Evolutionary conservation across 2,329 filamentous ascomycete genomes (phyloP).

Genomic region (Pseudogymnoascus sp.): DNA sequence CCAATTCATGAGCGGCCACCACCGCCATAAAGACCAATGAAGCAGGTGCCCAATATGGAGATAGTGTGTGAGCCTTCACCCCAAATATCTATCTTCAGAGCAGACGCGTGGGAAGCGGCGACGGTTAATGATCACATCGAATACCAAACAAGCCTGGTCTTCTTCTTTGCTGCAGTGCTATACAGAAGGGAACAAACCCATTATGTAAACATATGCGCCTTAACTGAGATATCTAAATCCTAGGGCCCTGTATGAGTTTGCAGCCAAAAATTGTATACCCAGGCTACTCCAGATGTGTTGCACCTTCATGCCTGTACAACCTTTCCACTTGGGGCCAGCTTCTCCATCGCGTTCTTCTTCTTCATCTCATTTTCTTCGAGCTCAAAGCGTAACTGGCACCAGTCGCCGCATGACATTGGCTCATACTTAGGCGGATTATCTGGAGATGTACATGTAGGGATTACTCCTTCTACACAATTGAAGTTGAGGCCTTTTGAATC

Average conservation of each 20-base stretch:
- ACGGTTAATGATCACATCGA: not conserved
- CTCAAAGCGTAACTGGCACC: constrained; percentile 28
- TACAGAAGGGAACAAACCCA: not conserved
- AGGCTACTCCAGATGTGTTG: not conserved
- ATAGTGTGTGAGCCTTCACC: not conserved
- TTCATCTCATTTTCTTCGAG: constrained; percentile 22
- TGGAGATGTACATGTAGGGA: constrained; percentile 39
- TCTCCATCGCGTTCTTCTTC: constrained; percentile 16
- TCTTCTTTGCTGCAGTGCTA: not conserved
- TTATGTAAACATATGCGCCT: not conserved
- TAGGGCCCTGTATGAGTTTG: not conserved
- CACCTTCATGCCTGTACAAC: constrained; percentile 18
- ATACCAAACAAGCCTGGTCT: not conserved
- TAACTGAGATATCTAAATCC: not conserved
- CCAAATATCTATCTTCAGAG: not conserved
- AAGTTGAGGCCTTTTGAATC: constrained; percentile 37
- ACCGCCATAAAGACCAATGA: not conserved
- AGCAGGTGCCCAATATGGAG: not conserved
- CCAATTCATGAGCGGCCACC: not conserved
- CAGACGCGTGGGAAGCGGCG: not conserved
- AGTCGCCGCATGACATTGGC: constrained; percentile 43
- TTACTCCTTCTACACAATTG: constrained; percentile 41
- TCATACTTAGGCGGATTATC: constrained; percentile 41
- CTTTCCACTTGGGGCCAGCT: constrained; percentile 23
- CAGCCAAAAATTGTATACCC: not conserved